Conservation (phyloP, 2,329 filamentous ascomycete species). For the Diaporthe nobilis region DNA sequence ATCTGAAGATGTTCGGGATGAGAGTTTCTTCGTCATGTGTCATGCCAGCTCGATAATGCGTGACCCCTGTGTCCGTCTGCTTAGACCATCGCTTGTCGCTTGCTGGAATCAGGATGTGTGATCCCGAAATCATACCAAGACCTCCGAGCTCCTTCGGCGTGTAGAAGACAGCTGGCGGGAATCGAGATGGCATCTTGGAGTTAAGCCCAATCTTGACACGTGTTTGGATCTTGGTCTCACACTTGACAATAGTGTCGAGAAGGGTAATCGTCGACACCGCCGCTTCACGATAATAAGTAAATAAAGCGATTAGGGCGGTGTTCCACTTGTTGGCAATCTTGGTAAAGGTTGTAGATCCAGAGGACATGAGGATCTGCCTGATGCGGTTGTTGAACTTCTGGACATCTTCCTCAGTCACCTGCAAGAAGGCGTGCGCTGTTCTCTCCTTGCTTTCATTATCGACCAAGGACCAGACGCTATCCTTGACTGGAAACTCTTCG, state of each 20-base stretch:
- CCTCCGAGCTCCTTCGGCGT: conserved; percentile 98
- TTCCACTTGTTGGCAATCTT: conserved; percentile 99
- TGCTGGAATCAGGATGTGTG: conserved; percentile 95
- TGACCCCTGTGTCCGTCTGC: conserved; percentile 97
- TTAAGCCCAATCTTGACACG: conserved; percentile 98
- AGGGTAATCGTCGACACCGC: conserved; percentile 95
- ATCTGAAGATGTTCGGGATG: conserved; percentile 99
- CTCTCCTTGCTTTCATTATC: conserved; percentile 97
- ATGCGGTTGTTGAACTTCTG: conserved; percentile 99
- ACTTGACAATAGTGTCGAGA: conserved; percentile 98
- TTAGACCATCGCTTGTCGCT: conserved; percentile 99
- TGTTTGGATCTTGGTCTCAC: conserved; percentile 99
- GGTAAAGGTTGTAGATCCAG: conserved; percentile 98
- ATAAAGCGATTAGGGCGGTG: conserved; percentile 94
- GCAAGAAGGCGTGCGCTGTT: conserved; percentile 96
- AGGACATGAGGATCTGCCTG: conserved; percentile 98
- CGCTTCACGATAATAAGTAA: conserved; percentile 98
- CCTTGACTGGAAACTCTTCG: conserved; percentile 97
- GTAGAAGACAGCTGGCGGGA: conserved; percentile 98
- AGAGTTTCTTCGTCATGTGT: conserved; percentile 97
- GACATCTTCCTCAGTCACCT: conserved; percentile 98
- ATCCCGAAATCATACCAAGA: conserved; percentile 98
- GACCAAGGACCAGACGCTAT: conserved; percentile 97
- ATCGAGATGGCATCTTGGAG: conserved; percentile 99
- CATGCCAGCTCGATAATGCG: conserved; percentile 98